A percentile compares a stretch with the other conserved stretches of the same genome.
Conservation (phyloP, 2,329 filamentous ascomycete species). For the Ilyonectria destructans region DNA sequence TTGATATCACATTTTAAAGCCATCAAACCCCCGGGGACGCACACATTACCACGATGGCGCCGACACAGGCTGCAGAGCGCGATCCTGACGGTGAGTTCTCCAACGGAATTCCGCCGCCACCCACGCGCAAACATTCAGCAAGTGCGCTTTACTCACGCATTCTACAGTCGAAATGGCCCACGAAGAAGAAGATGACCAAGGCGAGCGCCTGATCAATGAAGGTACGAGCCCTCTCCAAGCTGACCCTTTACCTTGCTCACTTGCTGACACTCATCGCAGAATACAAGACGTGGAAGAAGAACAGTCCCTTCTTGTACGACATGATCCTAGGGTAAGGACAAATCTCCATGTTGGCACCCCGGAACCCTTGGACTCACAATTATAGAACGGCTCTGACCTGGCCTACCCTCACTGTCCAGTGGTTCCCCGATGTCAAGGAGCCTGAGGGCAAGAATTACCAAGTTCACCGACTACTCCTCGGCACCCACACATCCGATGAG, state of each 20-base stretch:
- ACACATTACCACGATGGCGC: conserved; percentile 52
- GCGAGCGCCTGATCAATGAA: conserved; percentile 95
- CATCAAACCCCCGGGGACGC: conserved; percentile 1
- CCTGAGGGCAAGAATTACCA: conserved; percentile 89
- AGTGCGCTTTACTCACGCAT: conserved; percentile 24
- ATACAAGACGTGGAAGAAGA: conserved; percentile 99
- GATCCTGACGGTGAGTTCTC: conserved; percentile 56
- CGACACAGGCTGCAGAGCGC: conserved; percentile 54
- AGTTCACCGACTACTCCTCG: conserved; percentile 90
- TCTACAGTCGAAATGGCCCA: conserved; percentile 60
- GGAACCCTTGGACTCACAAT: conserved; percentile 29
- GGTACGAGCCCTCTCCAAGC: conserved; percentile 62
- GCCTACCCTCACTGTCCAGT: conserved; percentile 97
- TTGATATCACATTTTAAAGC: background rate
- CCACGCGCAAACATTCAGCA: conserved; percentile 19
- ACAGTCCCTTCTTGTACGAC: conserved; percentile 97
- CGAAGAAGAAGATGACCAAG: conserved; percentile 80
- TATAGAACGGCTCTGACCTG: conserved; percentile 89
- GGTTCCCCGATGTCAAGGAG: conserved; percentile 96
- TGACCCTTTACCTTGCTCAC: background rate
- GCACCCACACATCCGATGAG: conserved; percentile 92
- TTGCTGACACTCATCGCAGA: conserved; percentile 67
- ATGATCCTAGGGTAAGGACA: conserved; percentile 87
- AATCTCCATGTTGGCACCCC: conserved; percentile 12
- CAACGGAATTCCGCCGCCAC: conserved; percentile 3